phyloP scores from a whole-genome alignment of 2,329 filamentous ascomycete genomes.

The Geoglossum cookeanum region DNA sequence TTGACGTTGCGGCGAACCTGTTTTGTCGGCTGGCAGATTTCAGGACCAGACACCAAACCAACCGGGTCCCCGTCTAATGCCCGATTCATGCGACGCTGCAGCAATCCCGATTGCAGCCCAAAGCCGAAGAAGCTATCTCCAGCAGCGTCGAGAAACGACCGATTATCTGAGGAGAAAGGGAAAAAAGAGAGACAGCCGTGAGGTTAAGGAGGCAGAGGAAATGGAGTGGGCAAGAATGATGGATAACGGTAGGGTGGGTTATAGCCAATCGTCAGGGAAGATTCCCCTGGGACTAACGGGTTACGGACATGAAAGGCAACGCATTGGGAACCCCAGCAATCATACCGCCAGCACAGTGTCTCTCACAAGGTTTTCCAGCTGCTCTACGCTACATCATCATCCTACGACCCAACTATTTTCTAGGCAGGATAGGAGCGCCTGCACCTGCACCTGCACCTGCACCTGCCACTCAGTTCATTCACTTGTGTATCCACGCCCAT shows the following conservation, averaged over 20 bases:
- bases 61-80: not conserved
- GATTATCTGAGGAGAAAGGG: constrained; percentile 8
- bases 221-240: constrained; percentile 8
- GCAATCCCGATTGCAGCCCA: constrained; percentile 10
- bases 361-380: not conserved
- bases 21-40: not conserved
- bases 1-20: not conserved
- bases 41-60: not conserved
- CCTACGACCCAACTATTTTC: too few species aligned
- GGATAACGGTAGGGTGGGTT: not conserved
- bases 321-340: not conserved
- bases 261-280: constrained; percentile 1
- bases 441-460: not conserved
- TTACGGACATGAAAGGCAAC: not conserved
- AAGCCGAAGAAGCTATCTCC: not conserved
- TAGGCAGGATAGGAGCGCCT: too few species aligned
- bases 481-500: not conserved
- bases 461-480: not conserved
- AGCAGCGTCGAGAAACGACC: constrained; percentile 8
- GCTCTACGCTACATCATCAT: too few species aligned
- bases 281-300: not conserved
- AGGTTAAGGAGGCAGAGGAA: constrained; percentile 15
- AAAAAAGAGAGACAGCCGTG: constrained; percentile 13
- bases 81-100: constrained; percentile 4
- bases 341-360: not conserved